Evolutionary conservation across 2,329 filamentous ascomycete species (phyloP).

Genomic region (Aureobasidium uvarum): DNA sequence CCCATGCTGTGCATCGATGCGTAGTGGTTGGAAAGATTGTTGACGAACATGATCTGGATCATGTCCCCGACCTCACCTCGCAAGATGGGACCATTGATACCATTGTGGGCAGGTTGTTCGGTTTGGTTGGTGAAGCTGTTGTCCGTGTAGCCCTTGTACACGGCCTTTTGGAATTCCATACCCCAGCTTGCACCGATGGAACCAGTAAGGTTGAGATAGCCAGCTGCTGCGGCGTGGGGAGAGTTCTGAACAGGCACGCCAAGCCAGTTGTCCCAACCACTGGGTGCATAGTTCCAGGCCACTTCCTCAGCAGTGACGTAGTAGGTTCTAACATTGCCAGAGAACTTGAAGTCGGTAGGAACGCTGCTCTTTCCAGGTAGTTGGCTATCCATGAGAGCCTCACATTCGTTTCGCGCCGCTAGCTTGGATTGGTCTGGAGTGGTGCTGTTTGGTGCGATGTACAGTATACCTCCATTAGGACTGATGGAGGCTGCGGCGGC

Average conservation of each 20-base stretch:
- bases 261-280: conserved; percentile 36
- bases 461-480: conserved; percentile 16
- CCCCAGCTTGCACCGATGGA: conserved; percentile 29
- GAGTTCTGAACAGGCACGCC: conserved; percentile 28
- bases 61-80: conserved; percentile 35
- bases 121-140: conserved; percentile 31
- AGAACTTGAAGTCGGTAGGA: conserved; percentile 31
- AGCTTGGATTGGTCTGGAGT: conserved; percentile 9
- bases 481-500: not conserved
- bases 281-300: conserved; percentile 34
- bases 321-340: conserved; percentile 33
- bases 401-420: not conserved
- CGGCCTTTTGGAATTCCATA: conserved; percentile 35
- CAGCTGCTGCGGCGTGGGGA: conserved; percentile 21
- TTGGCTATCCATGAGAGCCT: conserved; percentile 27
- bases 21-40: conserved; percentile 32
- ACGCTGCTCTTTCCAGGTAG: conserved; percentile 28
- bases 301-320: conserved; percentile 34
- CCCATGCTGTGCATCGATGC: conserved; percentile 36
- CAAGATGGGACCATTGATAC: conserved; percentile 33
- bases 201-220: conserved; percentile 30
- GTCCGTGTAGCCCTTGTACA: conserved; percentile 39
- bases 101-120: conserved; percentile 35
- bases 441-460: conserved; percentile 1
- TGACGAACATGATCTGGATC: conserved; percentile 36